Evolutionary conservation across 352 stramenopile species (phyloP), one percentile per base, ranked within the genome.

Genomic region (Globisporangium takayamanum): DNA sequence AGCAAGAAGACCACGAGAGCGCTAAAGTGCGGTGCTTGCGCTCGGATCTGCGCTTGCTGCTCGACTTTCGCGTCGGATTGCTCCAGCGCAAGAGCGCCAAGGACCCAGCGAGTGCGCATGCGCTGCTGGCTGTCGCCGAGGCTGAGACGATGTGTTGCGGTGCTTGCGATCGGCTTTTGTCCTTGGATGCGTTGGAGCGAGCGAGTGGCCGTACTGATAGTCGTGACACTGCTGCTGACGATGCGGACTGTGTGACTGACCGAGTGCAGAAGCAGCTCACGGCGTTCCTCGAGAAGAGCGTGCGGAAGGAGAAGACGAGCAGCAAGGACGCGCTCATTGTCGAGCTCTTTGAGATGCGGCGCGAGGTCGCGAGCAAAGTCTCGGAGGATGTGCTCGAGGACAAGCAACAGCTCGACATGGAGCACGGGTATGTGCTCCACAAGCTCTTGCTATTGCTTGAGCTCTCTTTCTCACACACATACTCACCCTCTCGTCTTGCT

Each of bases 301-400:
- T 71, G 28, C 88, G 87, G 66, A 72, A 73, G 16, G 80, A 93
- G 53, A 93, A 88, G 51, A 76, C 67, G 49, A 70, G 64, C 46
- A 62, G 61, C 30, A 83, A 80, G 36, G 66, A 84, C 28, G 52
- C 69, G n/a, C 62, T 84, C 48, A 55, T 83, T 11, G 53, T 88
- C 18, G 70, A 91, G 61, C 66, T 92, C 52, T 87, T 89, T 42
- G 72, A 89, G 51, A 73, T 72, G 39, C 74, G 80, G 14, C 69
- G 80, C n/a, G 81, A 91, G 18, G 66, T 92, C 22, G 88, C 77
- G 63, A 73, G 69, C 54, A 74, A 74, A 33, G 84, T 94, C 45
- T 87, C 82, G 20, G 80, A 94, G 44, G 76, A 90, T 22, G 63
- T 87, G 5, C 62, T 92, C 37, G 78, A 76, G 50, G 70, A 88